Base-by-base conservation (phyloP, 441 rosid genomes). In the Oxalis stricta region DNA sequence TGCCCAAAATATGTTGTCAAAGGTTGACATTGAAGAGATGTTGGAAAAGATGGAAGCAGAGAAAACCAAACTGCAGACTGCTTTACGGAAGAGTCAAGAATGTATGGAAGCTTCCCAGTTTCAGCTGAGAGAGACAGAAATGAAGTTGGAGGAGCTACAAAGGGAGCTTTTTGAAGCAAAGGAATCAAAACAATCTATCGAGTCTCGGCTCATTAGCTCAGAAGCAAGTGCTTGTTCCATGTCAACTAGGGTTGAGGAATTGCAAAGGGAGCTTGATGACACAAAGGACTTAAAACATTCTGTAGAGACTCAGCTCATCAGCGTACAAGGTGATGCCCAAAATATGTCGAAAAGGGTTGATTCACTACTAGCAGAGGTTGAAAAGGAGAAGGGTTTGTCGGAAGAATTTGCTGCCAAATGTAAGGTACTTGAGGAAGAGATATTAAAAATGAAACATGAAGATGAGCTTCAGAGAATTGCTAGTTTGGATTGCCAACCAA, bases 371-470 rank as follows among this genome's bases (percentile, higher is more conserved):
- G 76, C 58, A 32, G 87, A 84, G 53, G 49, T 76, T 18, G 55
- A 54, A 35, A 73, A 60, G 43, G 81, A 76, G 61, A 81, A 65
- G 63, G 61, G 56, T 31, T 33, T 58, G 26, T 72, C 71, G 0
- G 55, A 50, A 13, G 71, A 69, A 63, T 68, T 68, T 14, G 59
- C 47, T 3, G 52, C 36, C 55, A 86, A 82, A 69, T 74, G 72
- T 46, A 70, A 60, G 54, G 61, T 51, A 38, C 45, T 86, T 50
- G 89, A 87, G 64, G 79, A 87, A 58, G 79, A 84, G 58, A 72
- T 75, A 14, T 56, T 42, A 14, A 72, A 58, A 34, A 74, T 34
- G 41, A 59, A 50, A 43, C 71, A 71, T 52, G 84, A 86, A 55
- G 46, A 65, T 46, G 63, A 66, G 50, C 51, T 64, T 18, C 71